These are phyloP conservation scores for Mycena floridula DNA, from an alignment of 768 basidiomycete species.

Conservation along the genomic window DNA sequence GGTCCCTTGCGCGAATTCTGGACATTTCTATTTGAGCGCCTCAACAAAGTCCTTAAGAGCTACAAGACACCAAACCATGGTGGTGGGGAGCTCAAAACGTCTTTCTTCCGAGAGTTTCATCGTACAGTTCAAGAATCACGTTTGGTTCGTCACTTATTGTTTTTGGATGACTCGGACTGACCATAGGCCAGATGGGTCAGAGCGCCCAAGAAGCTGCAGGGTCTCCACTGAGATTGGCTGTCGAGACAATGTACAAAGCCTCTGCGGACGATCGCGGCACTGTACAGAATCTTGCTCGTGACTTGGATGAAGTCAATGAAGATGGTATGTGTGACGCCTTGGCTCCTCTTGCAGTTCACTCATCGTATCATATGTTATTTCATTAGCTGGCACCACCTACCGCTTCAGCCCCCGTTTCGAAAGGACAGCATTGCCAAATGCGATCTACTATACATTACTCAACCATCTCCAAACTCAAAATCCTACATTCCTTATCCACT, in stretches of 20 bases:
- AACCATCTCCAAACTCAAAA: neutral
- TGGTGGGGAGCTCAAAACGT: constrained; percentile 22
- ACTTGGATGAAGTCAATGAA: constrained; percentile 13
- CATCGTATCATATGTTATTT: neutral
- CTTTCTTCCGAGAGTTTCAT: constrained; percentile 21
- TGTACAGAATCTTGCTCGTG: constrained; percentile 11
- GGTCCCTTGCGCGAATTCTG: constrained; percentile 32
- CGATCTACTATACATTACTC: neutral
- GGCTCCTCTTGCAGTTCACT: no score
- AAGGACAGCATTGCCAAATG: neutral
- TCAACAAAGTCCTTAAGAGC: constrained; percentile 30
- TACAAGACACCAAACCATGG: constrained; percentile 26
- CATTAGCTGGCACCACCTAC: neutral
- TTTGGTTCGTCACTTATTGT: constrained; percentile 6
- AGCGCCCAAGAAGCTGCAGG: neutral
- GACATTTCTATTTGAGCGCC: constrained; percentile 28
- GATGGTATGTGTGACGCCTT: constrained; percentile 14
- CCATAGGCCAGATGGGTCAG: neutral
- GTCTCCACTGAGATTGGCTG: constrained; percentile 4
- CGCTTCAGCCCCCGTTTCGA: neutral
- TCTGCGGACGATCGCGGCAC: constrained; percentile 18
- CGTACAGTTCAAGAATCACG: constrained; percentile 10
- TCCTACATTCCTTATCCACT: neutral
- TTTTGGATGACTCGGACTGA: neutral
- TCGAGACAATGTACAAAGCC: constrained; percentile 15